These are phyloP conservation scores for Thielaviopsis musarum DNA, from an alignment of 2,329 filamentous ascomycete genomes.

Conservation along the genomic window DNA sequence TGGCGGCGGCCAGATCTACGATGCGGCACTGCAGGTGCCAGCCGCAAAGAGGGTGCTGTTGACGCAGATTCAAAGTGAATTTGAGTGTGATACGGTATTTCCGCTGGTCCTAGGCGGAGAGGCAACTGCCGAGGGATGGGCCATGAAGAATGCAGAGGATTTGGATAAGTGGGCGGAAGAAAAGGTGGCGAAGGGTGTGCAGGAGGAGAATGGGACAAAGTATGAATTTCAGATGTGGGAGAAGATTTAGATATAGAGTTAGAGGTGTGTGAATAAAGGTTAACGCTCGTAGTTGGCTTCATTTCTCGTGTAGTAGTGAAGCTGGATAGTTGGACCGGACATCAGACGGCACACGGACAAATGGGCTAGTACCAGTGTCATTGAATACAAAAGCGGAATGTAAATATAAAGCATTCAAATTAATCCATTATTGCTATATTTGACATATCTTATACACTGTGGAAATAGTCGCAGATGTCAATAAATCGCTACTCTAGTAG, in stretches of 20 bases:
- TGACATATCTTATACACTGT: too few species aligned
- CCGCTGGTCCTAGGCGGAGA: conserved; percentile 34
- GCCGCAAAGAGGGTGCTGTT: conserved; percentile 48
- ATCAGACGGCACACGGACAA: too few species aligned
- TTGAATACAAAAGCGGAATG: too few species aligned
- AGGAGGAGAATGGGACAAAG: conserved; percentile 44
- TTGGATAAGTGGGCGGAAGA: conserved; percentile 51
- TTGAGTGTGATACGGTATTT: conserved; percentile 64
- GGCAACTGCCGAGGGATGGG: conserved; percentile 32
- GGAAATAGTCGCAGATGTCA: too few species aligned
- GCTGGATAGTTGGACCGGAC: too few species aligned
- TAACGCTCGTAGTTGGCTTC: too few species aligned
- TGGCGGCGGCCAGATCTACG: conserved; percentile 77
- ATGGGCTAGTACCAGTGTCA: too few species aligned
- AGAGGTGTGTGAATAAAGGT: too few species aligned
- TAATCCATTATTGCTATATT: too few species aligned
- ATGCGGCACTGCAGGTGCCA: conserved; percentile 40
- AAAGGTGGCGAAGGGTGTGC: conserved; percentile 34
- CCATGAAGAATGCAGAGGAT: conserved; percentile 30
- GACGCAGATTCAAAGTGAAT: conserved; percentile 51
- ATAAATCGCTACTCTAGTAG: too few species aligned
- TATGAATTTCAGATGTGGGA: conserved; percentile 67
- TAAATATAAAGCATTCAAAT: too few species aligned
- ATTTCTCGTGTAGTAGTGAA: too few species aligned
- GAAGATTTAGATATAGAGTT: conserved; percentile 21